Percentiles rank a stretch among this genome's conserved stretches.
phyloP scores from a whole-genome alignment of 2,329 filamentous ascomycete species.

The Rosellinia necatrix region DNA sequence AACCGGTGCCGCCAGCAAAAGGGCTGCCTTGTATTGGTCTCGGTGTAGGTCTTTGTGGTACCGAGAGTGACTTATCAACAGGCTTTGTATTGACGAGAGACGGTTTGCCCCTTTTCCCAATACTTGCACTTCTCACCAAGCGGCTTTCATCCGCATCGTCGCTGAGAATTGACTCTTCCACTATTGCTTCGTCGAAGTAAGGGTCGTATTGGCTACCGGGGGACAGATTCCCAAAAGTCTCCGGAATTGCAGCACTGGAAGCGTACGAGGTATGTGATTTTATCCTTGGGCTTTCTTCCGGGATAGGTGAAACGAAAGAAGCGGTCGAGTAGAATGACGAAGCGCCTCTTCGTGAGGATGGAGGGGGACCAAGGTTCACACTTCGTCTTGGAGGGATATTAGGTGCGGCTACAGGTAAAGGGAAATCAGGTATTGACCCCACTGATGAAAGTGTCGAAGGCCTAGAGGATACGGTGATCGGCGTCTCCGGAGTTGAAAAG shows the following conservation, averaged over 20 bases:
- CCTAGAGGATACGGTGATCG: slow-evolving; percentile 54
- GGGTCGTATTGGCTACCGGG: slow-evolving; percentile 54
- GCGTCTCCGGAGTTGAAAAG: slow-evolving; percentile 52
- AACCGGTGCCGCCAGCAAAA: slow-evolving; percentile 52
- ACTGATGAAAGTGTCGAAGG: slow-evolving; percentile 58
- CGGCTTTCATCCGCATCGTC: slow-evolving; percentile 60
- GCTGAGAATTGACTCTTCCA: slow-evolving; percentile 51
- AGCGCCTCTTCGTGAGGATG: slow-evolving; percentile 62
- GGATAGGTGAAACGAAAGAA: slow-evolving; percentile 75
- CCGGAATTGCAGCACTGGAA: slow-evolving; percentile 74
- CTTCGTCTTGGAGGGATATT: slow-evolving; percentile 51
- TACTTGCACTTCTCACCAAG: slow-evolving; percentile 64
- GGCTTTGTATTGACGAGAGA: slow-evolving; percentile 56
- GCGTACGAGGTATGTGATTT: slow-evolving; percentile 68
- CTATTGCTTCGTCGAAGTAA: slow-evolving; percentile 55
- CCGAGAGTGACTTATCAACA: slow-evolving; percentile 35
- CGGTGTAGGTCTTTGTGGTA: slow-evolving; percentile 43
- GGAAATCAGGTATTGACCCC: slow-evolving; percentile 65
- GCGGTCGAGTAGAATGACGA: slow-evolving; percentile 69
- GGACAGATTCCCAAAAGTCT: slow-evolving; percentile 63
- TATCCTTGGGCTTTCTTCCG: slow-evolving; percentile 67
- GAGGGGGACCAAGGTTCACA: slow-evolving; percentile 62
- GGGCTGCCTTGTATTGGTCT: slow-evolving; percentile 45
- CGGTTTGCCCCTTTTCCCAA: slow-evolving; percentile 64
- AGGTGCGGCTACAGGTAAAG: slow-evolving; percentile 47